These are phyloP conservation scores for Termitomyces sp. DNA, from an alignment of 768 basidiomycete genomes.

Conservation along the genomic window DNA sequence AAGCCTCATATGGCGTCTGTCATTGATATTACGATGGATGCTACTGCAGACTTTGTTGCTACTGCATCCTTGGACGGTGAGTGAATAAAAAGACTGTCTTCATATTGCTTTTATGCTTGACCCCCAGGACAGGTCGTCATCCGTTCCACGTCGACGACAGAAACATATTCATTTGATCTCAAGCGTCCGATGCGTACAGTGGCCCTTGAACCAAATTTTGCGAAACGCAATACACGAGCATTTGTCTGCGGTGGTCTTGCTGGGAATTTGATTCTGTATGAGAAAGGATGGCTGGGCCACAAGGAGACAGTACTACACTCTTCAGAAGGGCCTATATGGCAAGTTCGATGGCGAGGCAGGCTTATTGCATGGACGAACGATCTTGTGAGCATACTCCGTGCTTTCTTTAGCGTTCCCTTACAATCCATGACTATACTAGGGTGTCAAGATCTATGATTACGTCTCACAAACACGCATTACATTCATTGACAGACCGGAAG, in stretches of 20 bases:
- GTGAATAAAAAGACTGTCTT: slow-evolving; percentile 13
- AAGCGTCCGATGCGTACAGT: slow-evolving; percentile 89
- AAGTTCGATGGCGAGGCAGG: slow-evolving; percentile 76
- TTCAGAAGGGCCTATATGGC: slow-evolving; percentile 95
- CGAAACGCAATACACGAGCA: slow-evolving; percentile 66
- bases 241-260: slow-evolving; percentile 93
- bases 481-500: slow-evolving; percentile 75
- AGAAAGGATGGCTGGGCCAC: slow-evolving; percentile 96
- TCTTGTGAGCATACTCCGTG: slow-evolving; percentile 39
- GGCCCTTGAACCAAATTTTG: slow-evolving; percentile 86
- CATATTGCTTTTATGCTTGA: slow-evolving; percentile 11
- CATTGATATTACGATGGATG: slow-evolving; percentile 79
- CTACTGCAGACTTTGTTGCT: slow-evolving; percentile 82
- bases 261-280: slow-evolving; percentile 78
- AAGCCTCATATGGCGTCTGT: slow-evolving; percentile 88
- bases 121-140: slow-evolving; percentile 83
- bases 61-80: slow-evolving; percentile 92
- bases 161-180: slow-evolving; percentile 84
- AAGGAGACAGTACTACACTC: slow-evolving; percentile 78
- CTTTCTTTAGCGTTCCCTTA: background rate
- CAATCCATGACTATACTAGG: slow-evolving; percentile 36
- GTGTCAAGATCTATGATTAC: slow-evolving; percentile 91
- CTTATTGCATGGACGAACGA: slow-evolving; percentile 98
- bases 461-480: slow-evolving; percentile 71
- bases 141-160: slow-evolving; percentile 70